phyloP scores from a whole-genome alignment of 2,329 filamentous ascomycete genomes.

The Ophiocordyceps robertsii region DNA sequence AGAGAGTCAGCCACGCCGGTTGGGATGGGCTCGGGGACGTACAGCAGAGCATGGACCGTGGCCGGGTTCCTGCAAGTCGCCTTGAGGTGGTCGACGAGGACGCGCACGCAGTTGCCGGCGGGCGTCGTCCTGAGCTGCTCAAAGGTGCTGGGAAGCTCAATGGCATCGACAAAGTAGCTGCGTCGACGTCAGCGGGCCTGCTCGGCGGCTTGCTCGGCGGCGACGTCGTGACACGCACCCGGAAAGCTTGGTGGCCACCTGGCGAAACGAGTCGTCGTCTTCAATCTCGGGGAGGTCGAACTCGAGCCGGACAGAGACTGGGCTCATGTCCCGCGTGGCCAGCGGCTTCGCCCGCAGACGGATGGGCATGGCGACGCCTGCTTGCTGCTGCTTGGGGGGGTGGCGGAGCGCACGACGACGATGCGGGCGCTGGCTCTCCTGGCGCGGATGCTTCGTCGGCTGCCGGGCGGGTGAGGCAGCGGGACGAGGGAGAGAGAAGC shows the following conservation, averaged over 20 bases:
- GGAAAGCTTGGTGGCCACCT: constrained; percentile 54
- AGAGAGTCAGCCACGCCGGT: constrained; percentile 2
- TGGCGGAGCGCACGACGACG: too few relatives aligned
- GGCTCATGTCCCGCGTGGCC: constrained; percentile 20
- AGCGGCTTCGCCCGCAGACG: constrained; percentile 20
- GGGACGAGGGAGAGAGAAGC: too few relatives aligned
- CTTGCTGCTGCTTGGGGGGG: background rate
- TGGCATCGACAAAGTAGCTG: constrained; percentile 49
- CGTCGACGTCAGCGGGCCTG: constrained; percentile 2
- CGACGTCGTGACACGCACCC: constrained; percentile 25
- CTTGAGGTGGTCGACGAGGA: constrained; percentile 51
- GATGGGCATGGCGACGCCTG: constrained; percentile 18
- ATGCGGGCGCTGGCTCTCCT: too few relatives aligned
- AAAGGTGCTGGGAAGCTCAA: constrained; percentile 54
- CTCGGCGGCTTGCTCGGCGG: background rate
- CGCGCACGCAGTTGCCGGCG: constrained; percentile 42
- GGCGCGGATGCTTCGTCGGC: too few relatives aligned
- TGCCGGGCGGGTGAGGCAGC: too few relatives aligned
- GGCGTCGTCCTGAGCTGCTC: constrained; percentile 59
- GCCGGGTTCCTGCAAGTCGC: constrained; percentile 51
- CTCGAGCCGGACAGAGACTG: constrained; percentile 19
- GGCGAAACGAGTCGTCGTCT: constrained; percentile 46
- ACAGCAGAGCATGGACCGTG: constrained; percentile 63
- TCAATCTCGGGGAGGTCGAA: constrained; percentile 40
- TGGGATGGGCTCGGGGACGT: constrained; percentile 19